phyloP scores from a whole-genome alignment of 2,329 filamentous ascomycete species.

The Zopfia rhizophila region DNA sequence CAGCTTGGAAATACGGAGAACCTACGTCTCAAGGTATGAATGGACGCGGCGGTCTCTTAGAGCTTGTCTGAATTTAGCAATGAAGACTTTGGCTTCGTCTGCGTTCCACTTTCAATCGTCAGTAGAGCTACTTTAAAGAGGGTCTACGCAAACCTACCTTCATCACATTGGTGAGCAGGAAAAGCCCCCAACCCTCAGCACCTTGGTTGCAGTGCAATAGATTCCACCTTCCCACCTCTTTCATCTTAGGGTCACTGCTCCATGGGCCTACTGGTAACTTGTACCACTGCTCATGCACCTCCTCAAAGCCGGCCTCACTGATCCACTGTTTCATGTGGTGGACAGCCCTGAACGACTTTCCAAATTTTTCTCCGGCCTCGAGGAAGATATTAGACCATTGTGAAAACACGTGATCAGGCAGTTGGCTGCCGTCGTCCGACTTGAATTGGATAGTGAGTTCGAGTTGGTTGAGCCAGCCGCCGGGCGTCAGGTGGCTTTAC shows the following conservation, averaged over 20 bases:
- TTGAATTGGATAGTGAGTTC: slow-evolving; percentile 55
- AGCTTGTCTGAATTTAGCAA: slow-evolving; percentile 44
- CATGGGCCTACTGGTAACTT: slow-evolving; percentile 43
- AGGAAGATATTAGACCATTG: slow-evolving; percentile 40
- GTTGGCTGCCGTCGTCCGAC: slow-evolving; percentile 50
- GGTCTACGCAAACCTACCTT: slow-evolving; percentile 46
- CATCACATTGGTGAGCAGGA: slow-evolving; percentile 41
- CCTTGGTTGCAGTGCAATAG: slow-evolving; percentile 40
- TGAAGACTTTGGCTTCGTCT: slow-evolving; percentile 58
- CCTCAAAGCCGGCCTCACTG: slow-evolving; percentile 34
- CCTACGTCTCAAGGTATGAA: slow-evolving; percentile 40
- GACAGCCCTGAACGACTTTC: slow-evolving; percentile 39
- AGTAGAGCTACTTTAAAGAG: slow-evolving; percentile 19
- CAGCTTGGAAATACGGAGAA: neutral
- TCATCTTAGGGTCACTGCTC: slow-evolving; percentile 40
- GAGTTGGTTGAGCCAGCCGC: slow-evolving; percentile 53
- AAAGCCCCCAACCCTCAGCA: slow-evolving; percentile 40
- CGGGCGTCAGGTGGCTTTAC: slow-evolving; percentile 37
- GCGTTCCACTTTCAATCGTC: slow-evolving; percentile 38
- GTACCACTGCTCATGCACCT: slow-evolving; percentile 39
- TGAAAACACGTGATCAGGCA: slow-evolving; percentile 38
- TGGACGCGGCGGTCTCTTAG: slow-evolving; percentile 43
- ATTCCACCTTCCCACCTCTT: slow-evolving; percentile 47
- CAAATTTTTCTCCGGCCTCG: slow-evolving; percentile 33
- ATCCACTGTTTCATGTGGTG: slow-evolving; percentile 40